Conservation (phyloP, 352 stramenopile genomes). For the Lagenidium sp. region DNA sequence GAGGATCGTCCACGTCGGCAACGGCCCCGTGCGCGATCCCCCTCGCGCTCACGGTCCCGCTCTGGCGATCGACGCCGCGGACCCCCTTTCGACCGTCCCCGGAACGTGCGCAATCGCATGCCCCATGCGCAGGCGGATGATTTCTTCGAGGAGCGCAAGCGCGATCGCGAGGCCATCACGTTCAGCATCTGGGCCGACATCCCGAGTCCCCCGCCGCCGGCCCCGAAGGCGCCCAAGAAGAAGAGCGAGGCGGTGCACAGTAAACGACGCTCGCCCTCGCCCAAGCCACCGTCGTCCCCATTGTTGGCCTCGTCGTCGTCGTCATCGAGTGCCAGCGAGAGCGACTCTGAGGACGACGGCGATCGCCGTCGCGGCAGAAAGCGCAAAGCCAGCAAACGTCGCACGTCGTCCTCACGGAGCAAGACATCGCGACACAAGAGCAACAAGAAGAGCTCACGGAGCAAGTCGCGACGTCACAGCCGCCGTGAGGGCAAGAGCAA, state of each 20-base stretch:
- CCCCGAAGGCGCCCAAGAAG: slow-evolving; percentile 38
- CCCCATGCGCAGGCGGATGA: slow-evolving; percentile 33
- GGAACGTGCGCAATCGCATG: slow-evolving; percentile 12
- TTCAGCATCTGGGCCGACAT: slow-evolving; percentile 76
- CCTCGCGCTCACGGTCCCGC: slow-evolving; percentile 7
- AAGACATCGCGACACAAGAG: slow-evolving; percentile 18
- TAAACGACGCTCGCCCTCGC: slow-evolving; percentile 21
- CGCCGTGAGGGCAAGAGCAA: neutral
- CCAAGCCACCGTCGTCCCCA: slow-evolving; percentile 20
- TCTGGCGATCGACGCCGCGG: neutral
- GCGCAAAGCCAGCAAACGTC: neutral
- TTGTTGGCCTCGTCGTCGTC: slow-evolving; percentile 11
- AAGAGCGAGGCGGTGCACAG: slow-evolving; percentile 15
- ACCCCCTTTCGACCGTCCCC: slow-evolving; percentile 2
- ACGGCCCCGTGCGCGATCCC: slow-evolving; percentile 2
- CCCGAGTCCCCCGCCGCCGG: slow-evolving; percentile 44
- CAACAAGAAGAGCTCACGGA: neutral
- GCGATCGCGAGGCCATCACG: slow-evolving; percentile 36
- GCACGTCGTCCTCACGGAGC: slow-evolving; percentile 10
- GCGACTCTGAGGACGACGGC: slow-evolving; percentile 6
- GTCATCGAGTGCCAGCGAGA: slow-evolving; percentile 20
- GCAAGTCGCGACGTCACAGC: slow-evolving; percentile 3
- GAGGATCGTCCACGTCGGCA: no score
- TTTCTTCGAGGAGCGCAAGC: slow-evolving; percentile 72
- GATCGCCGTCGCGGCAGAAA: slow-evolving; percentile 12